phyloP scores from a whole-genome alignment of 2,329 filamentous ascomycete species.

The Coniochaeta hoffmannii region DNA sequence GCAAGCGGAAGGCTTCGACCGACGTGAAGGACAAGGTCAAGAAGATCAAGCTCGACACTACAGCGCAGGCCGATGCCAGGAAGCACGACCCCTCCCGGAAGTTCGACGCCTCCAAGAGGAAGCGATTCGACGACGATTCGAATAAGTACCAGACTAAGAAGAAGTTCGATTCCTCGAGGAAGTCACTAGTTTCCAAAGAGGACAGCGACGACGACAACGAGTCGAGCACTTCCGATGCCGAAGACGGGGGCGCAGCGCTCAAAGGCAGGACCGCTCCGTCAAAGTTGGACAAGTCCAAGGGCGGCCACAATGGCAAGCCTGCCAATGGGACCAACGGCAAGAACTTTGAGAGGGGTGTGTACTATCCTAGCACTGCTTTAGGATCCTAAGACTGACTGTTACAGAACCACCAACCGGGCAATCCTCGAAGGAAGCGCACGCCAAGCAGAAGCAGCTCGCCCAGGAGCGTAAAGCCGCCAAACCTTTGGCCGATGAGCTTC shows the following conservation, averaged over 20 bases:
- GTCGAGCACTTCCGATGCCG: slow-evolving; percentile 38
- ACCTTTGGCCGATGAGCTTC: slow-evolving; percentile 83
- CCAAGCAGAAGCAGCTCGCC: slow-evolving; percentile 82
- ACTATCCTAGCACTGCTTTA: background rate
- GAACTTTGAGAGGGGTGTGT: background rate
- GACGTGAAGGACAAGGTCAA: slow-evolving; percentile 1
- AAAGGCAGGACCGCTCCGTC: slow-evolving; percentile 20
- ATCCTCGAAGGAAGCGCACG: slow-evolving; percentile 79
- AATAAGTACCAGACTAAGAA: slow-evolving; percentile 36
- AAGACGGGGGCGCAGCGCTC: slow-evolving; percentile 45
- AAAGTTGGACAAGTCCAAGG: slow-evolving; percentile 16
- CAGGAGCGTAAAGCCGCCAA: slow-evolving; percentile 88
- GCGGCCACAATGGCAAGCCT: slow-evolving; percentile 13
- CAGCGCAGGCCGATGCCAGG: background rate
- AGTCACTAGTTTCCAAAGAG: slow-evolving; percentile 15
- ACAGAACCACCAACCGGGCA: slow-evolving; percentile 27
- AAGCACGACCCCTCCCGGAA: background rate
- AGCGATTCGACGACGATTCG: slow-evolving; percentile 6
- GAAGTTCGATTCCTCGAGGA: slow-evolving; percentile 27
- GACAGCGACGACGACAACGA: slow-evolving; percentile 26
- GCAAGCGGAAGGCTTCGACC: background rate
- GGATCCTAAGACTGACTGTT: background rate
- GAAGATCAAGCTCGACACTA: slow-evolving; percentile 2
- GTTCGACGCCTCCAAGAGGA: background rate
- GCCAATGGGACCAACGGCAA: slow-evolving; percentile 23